A percentile compares a stretch with the other conserved stretches of the same genome.
These are phyloP conservation scores for Phialophora expanda DNA, from an alignment of 2,329 filamentous ascomycete species.

Conservation along the genomic window DNA sequence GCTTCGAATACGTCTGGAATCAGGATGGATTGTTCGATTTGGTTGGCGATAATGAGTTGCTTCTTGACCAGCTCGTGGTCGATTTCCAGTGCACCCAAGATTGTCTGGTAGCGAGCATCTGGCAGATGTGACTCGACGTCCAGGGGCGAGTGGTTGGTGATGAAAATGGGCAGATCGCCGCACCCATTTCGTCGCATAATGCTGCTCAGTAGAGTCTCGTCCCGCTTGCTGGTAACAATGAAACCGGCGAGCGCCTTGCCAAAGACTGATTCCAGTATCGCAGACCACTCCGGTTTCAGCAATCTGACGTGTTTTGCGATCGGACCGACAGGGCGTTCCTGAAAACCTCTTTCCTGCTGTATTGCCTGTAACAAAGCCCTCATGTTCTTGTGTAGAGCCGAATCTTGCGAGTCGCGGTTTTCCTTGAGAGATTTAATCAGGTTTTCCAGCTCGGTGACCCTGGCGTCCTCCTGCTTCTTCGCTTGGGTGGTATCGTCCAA, in stretches of 20 bases:
- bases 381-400: slow-evolving; percentile 66
- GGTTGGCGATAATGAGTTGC: slow-evolving; percentile 79
- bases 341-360: slow-evolving; percentile 70
- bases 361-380: slow-evolving; percentile 70
- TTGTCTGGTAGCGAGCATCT: slow-evolving; percentile 72
- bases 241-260: slow-evolving; percentile 76
- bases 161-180: slow-evolving; percentile 62
- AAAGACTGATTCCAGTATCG: slow-evolving; percentile 77
- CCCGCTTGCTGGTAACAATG: slow-evolving; percentile 76
- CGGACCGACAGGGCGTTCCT: slow-evolving; percentile 77
- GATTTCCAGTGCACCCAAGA: slow-evolving; percentile 78
- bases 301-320: slow-evolving; percentile 79
- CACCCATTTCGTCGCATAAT: slow-evolving; percentile 67
- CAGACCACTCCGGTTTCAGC: slow-evolving; percentile 79
- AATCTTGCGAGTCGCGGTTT: slow-evolving; percentile 64
- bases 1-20: slow-evolving; percentile 72
- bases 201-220: slow-evolving; percentile 70
- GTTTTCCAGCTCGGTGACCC: slow-evolving; percentile 60
- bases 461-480: slow-evolving; percentile 55
- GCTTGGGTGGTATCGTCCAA: slow-evolving; percentile 42
- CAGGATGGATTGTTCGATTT: slow-evolving; percentile 83
- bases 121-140: slow-evolving; percentile 75
- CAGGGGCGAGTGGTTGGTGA: slow-evolving; percentile 62
- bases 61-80: slow-evolving; percentile 78
- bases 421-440: slow-evolving; percentile 59